phyloP scores from a whole-genome alignment of 768 basidiomycete genomes.

The Suillus subaureus region DNA sequence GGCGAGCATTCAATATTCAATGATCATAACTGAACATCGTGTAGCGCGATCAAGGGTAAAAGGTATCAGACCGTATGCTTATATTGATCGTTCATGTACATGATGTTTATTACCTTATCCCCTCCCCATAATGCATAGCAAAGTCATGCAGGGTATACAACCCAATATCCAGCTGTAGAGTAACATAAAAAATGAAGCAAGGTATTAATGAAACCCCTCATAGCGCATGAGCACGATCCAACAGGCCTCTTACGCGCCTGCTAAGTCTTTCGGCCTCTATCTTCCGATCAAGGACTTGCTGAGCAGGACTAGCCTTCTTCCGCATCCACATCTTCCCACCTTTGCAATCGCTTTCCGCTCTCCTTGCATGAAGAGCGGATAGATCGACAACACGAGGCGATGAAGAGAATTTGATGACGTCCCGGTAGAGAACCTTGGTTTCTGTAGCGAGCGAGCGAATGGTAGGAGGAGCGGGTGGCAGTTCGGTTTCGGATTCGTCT shows the following conservation, averaged over 20 bases:
- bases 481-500: slow-evolving; percentile 59
- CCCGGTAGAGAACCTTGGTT: slow-evolving; percentile 84
- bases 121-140: background rate
- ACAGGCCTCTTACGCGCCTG: slow-evolving; percentile 66
- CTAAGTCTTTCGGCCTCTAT: slow-evolving; percentile 74
- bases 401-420: slow-evolving; percentile 84
- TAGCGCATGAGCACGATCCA: slow-evolving; percentile 60
- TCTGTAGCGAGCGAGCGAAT: slow-evolving; percentile 76
- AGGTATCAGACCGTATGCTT: background rate
- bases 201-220: background rate
- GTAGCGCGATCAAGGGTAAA: no score
- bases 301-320: slow-evolving; percentile 76
- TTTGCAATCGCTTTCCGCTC: slow-evolving; percentile 47
- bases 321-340: slow-evolving; percentile 71
- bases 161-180: background rate
- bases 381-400: slow-evolving; percentile 87
- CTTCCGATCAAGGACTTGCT: slow-evolving; percentile 79
- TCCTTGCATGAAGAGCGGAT: slow-evolving; percentile 55
- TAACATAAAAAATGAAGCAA: slow-evolving; percentile 2
- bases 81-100: background rate
- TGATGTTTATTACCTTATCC: background rate
- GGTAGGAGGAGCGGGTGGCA: slow-evolving; percentile 46
- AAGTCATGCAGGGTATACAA: slow-evolving; percentile 4
- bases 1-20: no score
- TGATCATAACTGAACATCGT: no score